Evolutionary conservation across 345 rosid species (phyloP), one percentile per base, ranked within the genome.

Genomic region (Murraya paniculata): DNA sequence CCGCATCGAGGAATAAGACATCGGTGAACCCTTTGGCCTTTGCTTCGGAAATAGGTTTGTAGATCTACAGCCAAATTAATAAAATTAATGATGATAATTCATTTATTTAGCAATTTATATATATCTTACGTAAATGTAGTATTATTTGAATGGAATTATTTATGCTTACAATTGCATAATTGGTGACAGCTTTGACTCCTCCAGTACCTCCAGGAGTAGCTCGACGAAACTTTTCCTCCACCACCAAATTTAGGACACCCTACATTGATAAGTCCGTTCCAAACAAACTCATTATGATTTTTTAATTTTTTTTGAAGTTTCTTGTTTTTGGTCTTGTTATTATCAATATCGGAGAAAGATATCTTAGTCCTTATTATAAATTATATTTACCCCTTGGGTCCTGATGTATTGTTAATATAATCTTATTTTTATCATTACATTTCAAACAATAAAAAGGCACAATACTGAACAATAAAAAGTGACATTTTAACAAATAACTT

Each of bases 171-270:
- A 91, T 90, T 45, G 95, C 85, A 79, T 91, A 91, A 59, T 93
- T 91, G 57, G 82, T 83, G 77, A 92, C 82, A 31, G 91, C 76
- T 81, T 93, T 90, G 48, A 93, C 76, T 28, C 90, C 87, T 11
- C 93, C 94, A 0, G 95, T 89, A 76, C 93, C 97, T 69, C 93
- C 93, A 16, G 79, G 78, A 53, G 78, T 79, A 36, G 95, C 88
- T 16, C 93, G 81, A 28, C 76, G 71, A 84, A n/a, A 82, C 27
- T 81, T 77, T 39, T 91, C 86, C 81, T 90, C 89, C 3, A 91
- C 88, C 8, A 83, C n/a, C 65, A 90, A 82, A 80, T 86, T 81
- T 73, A 89, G 53, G 72, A 79, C 71, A 66, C 30, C 83, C 90
- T 88, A 38, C 16, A 69, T 27, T 13, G 2, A 5, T 1, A 53